Base-by-base conservation (phyloP, 2,329 filamentous ascomycete species). In the Beauveria sp. region DNA sequence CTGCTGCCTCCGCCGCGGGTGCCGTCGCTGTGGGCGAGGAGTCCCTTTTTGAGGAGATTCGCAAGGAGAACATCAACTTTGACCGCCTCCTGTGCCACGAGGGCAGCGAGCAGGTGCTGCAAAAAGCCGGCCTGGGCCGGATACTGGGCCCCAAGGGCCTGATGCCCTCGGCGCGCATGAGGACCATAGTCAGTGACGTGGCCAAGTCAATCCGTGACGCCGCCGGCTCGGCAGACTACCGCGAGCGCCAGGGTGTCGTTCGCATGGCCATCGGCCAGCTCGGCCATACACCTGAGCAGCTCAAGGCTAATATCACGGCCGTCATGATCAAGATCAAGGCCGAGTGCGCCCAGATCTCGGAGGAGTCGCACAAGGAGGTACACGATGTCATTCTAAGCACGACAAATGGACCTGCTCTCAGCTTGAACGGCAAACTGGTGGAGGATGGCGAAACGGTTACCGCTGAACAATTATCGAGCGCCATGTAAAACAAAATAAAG, bases 251-350 rank as follows among this genome's bases (percentile, higher is more conserved):
- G 66, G 95, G 92, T 18, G 90, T 95, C 34, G 85, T 99, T 60
- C 83, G 93, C 63, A 84, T 98, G 81, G 88, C 92, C n/a, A 84
- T 99, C 64, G 95, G 93, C 5, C 92, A 97, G 77, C 76, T 99
- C 71, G 89, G 85, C 1, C 96, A 96, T 76, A 90, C 91, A 7
- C 92, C 95, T 3, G 87, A 95, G 69, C 86, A 95, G 81, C 77
- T 99, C 76, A 85, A 88, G 71, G 85, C 85, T 66, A 99, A 99
- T 72, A 82, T 99, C 73, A 89, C 87, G 75, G 79, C 85, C 26
- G 85, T 96, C 64, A 80, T 98, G 69, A 82, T 82, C 24, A 81
- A 86, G 69, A 72, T 98, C 67, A 96, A 91, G 84, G 85, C 85
- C 68, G 91, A 96, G 71, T 87, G 93, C 53, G 78, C 79, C 18